Conservation (phyloP, 1,284 basidiomycete species). For the Cryptococcus hybrid region DNA sequence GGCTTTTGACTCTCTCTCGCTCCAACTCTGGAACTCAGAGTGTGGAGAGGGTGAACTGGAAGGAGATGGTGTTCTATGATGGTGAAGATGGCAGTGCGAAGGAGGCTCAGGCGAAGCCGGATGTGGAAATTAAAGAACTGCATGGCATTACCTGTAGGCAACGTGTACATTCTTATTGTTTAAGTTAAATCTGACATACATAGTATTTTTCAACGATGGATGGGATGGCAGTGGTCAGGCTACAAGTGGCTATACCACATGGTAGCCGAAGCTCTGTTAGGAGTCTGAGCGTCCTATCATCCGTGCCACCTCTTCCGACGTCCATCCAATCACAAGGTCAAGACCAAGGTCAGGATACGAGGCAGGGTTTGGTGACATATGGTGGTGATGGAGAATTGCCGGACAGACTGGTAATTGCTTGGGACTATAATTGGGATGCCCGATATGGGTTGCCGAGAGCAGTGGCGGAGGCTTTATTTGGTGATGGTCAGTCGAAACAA, state of each 20-base stretch:
- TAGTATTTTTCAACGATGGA: slow-evolving; percentile 12
- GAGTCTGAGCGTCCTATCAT: slow-evolving; percentile 3
- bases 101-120: neutral
- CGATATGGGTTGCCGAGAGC: slow-evolving; percentile 16
- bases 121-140: neutral
- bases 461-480: slow-evolving; percentile 14
- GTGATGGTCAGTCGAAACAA: slow-evolving; percentile 7
- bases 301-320: neutral
- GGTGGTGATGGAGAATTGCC: neutral
- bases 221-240: slow-evolving; percentile 7
- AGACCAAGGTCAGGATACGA: neutral
- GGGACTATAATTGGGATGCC: slow-evolving; percentile 18
- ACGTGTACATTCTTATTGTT: neutral
- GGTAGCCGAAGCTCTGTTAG: slow-evolving; percentile 5
- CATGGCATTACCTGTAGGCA: slow-evolving; percentile 1
- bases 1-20: neutral
- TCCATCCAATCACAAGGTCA: too few species aligned
- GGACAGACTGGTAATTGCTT: slow-evolving; percentile 17
- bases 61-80: neutral
- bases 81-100: too few species aligned
- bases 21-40: neutral
- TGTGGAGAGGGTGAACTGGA: neutral
- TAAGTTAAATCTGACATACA: too few species aligned
- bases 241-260: slow-evolving; percentile 13
- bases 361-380: neutral